phyloP scores from a whole-genome alignment of 257 asterid genomes.

The Forsythia viridissima region DNA sequence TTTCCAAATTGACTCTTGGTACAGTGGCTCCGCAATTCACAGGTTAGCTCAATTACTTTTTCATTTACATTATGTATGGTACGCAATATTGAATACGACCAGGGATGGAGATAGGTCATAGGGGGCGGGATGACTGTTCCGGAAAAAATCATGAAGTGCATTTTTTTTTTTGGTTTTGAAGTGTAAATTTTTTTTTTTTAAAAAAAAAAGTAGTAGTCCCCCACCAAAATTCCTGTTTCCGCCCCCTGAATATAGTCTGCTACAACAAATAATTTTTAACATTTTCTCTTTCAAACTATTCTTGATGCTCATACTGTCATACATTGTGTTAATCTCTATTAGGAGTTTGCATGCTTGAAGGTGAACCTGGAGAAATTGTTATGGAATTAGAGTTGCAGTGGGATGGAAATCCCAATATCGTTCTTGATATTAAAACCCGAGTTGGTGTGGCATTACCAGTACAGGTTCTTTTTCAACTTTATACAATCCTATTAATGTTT shows the following conservation, averaged over 20 bases:
- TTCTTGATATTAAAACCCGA: constrained; percentile 77
- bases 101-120: too few relatives aligned
- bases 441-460: constrained; percentile 86
- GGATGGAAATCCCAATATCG: constrained; percentile 92
- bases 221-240: too few relatives aligned
- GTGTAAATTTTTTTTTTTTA: too few relatives aligned
- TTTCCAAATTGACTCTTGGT: constrained; percentile 88
- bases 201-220: too few relatives aligned
- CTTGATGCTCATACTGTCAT: neutral
- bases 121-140: too few relatives aligned
- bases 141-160: too few relatives aligned
- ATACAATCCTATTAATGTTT: neutral
- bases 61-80: neutral
- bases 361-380: constrained; percentile 59
- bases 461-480: constrained; percentile 46
- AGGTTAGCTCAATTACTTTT: constrained; percentile 39
- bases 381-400: constrained; percentile 95
- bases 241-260: neutral
- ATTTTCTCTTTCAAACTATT: neutral
- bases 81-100: neutral
- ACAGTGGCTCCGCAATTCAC: constrained; percentile 92
- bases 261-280: neutral
- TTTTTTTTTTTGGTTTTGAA: too few relatives aligned
- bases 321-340: constrained; percentile 18
- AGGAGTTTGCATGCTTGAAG: constrained; percentile 71